A percentile compares a stretch with the other conserved stretches of the same genome.
Conservation (phyloP, 352 stramenopile genomes). For the Globisporangium echinulatum region DNA sequence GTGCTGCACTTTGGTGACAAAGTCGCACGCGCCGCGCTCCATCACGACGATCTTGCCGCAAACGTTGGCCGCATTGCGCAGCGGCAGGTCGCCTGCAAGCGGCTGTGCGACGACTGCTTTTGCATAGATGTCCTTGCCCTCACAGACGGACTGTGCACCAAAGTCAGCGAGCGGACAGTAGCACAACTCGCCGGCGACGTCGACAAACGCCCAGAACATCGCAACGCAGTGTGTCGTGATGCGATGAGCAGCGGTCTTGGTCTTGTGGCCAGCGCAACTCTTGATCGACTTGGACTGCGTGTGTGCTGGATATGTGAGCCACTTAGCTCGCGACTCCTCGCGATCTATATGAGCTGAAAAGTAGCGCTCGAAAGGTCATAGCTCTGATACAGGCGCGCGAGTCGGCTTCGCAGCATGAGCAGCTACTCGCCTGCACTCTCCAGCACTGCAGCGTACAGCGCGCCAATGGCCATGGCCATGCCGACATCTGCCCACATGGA, state of each 20-base stretch:
- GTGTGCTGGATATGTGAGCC: neutral
- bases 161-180: constrained; percentile 74
- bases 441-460: neutral
- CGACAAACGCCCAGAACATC: constrained; percentile 76
- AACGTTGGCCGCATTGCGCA: constrained; percentile 43
- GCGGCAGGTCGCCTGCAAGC: constrained; percentile 34
- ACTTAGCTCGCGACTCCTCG: constrained; percentile 2
- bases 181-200: constrained; percentile 42
- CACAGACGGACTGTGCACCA: constrained; percentile 26
- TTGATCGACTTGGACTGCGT: neutral
- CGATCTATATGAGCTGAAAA: too few species aligned
- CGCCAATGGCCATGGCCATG: constrained; percentile 8
- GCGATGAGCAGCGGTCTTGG: neutral
- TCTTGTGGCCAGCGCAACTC: neutral
- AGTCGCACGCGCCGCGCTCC: constrained; percentile 66
- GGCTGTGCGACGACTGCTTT: constrained; percentile 52
- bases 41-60: constrained; percentile 57
- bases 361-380: too few species aligned
- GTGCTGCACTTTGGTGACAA: constrained; percentile 68
- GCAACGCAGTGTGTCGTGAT: neutral
- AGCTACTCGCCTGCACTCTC: constrained; percentile 8
- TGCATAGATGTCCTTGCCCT: constrained; percentile 46
- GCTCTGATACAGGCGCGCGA: too few species aligned
- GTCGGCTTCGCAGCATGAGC: constrained; percentile 1
- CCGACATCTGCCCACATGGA: constrained; percentile 4